phyloP scores from a whole-genome alignment of 108 stramenopile species.

The Conticribra weissflogii region DNA sequence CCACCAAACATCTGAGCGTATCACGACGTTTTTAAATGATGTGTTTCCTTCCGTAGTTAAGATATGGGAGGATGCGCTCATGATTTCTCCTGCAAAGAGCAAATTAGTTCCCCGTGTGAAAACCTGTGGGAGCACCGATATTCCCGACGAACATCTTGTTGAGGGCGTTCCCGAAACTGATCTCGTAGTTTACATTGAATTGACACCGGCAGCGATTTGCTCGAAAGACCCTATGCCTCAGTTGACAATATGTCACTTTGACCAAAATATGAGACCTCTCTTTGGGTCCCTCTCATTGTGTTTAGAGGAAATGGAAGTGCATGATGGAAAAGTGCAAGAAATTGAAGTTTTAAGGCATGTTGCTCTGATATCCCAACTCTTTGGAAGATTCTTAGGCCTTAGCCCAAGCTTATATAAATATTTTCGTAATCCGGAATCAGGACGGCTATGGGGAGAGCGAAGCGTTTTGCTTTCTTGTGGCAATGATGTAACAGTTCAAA shows the following conservation, averaged over 20 bases:
- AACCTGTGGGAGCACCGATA: slow-evolving; percentile 19
- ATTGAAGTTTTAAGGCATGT: slow-evolving; percentile 31
- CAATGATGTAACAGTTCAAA: slow-evolving; percentile 9
- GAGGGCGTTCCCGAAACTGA: slow-evolving; percentile 40
- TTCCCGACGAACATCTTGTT: slow-evolving; percentile 24
- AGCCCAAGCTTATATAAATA: slow-evolving; percentile 36
- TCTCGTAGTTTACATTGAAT: slow-evolving; percentile 37
- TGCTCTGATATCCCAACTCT: slow-evolving; percentile 20
- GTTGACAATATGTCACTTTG: slow-evolving; percentile 39
- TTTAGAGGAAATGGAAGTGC: slow-evolving; percentile 28
- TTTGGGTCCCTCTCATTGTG: slow-evolving; percentile 40
- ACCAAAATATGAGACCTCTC: slow-evolving; percentile 44
- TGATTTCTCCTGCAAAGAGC: slow-evolving; percentile 13
- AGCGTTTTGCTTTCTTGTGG: slow-evolving; percentile 23
- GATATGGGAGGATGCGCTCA: slow-evolving; percentile 28
- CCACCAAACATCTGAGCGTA: slow-evolving; percentile 24
- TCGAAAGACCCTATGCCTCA: slow-evolving; percentile 17
- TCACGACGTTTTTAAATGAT: slow-evolving; percentile 23
- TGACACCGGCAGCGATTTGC: slow-evolving; percentile 21
- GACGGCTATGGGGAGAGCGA: slow-evolving; percentile 38
- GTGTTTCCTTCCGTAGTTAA: slow-evolving; percentile 34
- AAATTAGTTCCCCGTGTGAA: slow-evolving; percentile 21
- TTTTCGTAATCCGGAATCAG: slow-evolving; percentile 42
- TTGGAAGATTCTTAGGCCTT: slow-evolving; percentile 47
- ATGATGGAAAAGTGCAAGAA: slow-evolving; percentile 21